Conservation (phyloP, 768 basidiomycete species). For the Collybia sp. region DNA sequence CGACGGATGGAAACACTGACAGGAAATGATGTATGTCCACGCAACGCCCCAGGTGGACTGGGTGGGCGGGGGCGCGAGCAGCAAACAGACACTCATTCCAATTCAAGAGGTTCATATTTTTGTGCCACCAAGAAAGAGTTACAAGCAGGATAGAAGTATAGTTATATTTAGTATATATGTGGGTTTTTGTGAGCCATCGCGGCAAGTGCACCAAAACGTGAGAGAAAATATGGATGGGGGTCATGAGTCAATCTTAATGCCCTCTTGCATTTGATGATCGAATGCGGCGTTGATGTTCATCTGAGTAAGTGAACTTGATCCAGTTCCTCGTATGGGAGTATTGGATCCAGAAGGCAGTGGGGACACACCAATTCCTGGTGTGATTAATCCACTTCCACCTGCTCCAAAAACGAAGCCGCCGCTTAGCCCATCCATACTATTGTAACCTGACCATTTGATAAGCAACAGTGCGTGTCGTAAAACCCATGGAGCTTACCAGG, state of each 20-base stretch:
- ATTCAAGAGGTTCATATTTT: no score
- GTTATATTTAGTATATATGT: not conserved
- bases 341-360: slow-evolving; percentile 55
- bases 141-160: not conserved
- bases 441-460: slow-evolving; percentile 52
- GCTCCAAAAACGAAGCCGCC: slow-evolving; percentile 86
- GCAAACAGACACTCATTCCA: no score
- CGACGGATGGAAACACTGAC: no score
- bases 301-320: slow-evolving; percentile 29
- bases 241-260: slow-evolving; percentile 28
- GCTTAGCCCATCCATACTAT: slow-evolving; percentile 75
- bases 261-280: slow-evolving; percentile 24
- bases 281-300: slow-evolving; percentile 45
- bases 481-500: slow-evolving; percentile 52
- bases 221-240: not conserved
- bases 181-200: not conserved
- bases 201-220: not conserved
- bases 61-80: no score
- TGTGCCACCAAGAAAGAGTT: not conserved
- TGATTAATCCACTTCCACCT: slow-evolving; percentile 80
- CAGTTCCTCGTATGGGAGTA: slow-evolving; percentile 30
- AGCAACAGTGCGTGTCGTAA: not conserved
- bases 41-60: no score
- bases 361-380: slow-evolving; percentile 60
- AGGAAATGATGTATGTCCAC: no score